A percentile compares a stretch with the other conserved stretches of the same genome.
phyloP scores from a whole-genome alignment of 2,329 filamentous ascomycete species.

The Xylaria sp. region DNA sequence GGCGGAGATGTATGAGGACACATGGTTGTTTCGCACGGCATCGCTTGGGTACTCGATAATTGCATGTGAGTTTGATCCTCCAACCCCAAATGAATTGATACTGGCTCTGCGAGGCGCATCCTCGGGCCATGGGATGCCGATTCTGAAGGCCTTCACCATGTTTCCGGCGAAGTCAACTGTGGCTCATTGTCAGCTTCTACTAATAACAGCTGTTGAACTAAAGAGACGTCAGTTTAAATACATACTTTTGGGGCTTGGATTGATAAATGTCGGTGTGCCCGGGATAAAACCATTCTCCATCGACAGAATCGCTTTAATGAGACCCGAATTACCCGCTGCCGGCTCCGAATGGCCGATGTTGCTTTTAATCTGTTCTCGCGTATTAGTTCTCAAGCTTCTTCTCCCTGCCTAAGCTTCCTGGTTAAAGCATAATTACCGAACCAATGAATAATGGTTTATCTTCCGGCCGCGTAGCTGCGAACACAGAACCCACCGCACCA shows the following conservation, averaged over 20 bases:
- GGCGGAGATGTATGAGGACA: constrained; percentile 18
- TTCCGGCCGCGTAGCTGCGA: constrained; percentile 29
- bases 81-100: constrained; percentile 53
- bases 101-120: constrained; percentile 39
- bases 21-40: background rate
- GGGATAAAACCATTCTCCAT: constrained; percentile 49
- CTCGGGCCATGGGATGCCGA: constrained; percentile 43
- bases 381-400: constrained; percentile 1
- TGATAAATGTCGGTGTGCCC: constrained; percentile 41
- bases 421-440: constrained; percentile 31
- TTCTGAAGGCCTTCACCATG: constrained; percentile 36
- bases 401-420: background rate
- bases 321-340: constrained; percentile 41
- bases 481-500: constrained; percentile 46
- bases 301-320: constrained; percentile 50
- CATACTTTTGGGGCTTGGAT: constrained; percentile 37
- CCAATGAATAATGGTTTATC: constrained; percentile 43
- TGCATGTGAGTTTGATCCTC: constrained; percentile 52
- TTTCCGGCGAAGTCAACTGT: constrained; percentile 36
- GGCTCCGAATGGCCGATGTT: constrained; percentile 52
- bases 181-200: background rate
- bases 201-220: background rate
- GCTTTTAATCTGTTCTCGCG: constrained; percentile 45
- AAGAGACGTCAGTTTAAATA: background rate
- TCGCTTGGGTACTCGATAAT: constrained; percentile 37